phyloP scores from a whole-genome alignment of 2,329 filamentous ascomycete genomes.

The Neofusicoccum kwambonambiense region DNA sequence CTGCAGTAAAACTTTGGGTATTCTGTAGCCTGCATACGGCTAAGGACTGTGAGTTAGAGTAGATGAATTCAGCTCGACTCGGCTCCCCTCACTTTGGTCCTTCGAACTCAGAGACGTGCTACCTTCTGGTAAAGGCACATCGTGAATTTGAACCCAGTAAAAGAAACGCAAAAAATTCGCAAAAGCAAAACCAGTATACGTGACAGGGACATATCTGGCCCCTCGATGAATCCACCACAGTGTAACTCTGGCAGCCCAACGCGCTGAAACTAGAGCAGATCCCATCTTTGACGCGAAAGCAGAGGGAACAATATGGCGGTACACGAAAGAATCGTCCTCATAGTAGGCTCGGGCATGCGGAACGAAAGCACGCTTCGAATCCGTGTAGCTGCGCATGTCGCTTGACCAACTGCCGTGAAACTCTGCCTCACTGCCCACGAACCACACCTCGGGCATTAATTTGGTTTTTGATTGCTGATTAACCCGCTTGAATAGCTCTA shows the following conservation, averaged over 20 bases:
- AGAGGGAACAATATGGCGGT: not conserved
- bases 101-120: not conserved
- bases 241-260: not conserved
- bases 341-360: not conserved
- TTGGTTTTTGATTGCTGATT: not conserved
- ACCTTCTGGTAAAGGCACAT: not conserved
- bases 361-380: not conserved
- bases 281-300: not conserved
- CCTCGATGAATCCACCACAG: slow-evolving; percentile 1
- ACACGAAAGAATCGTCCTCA: not conserved
- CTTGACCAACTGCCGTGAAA: not conserved
- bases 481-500: not conserved
- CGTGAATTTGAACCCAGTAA: not conserved
- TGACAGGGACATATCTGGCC: slow-evolving; percentile 4
- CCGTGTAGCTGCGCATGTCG: not conserved
- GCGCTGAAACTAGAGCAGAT: not conserved
- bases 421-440: not conserved
- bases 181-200: not conserved
- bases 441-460: not conserved
- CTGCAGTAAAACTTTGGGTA: too few relatives aligned
- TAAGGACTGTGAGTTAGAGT: too few relatives aligned
- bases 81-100: not conserved
- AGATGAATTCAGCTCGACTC: too few relatives aligned
- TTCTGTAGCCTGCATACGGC: too few relatives aligned
- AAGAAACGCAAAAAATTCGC: not conserved